Evolutionary conservation across 108 stramenopile genomes (phyloP), one percentile per base, ranked within the genome.

Genomic region (Epipyxis sp.): DNA sequence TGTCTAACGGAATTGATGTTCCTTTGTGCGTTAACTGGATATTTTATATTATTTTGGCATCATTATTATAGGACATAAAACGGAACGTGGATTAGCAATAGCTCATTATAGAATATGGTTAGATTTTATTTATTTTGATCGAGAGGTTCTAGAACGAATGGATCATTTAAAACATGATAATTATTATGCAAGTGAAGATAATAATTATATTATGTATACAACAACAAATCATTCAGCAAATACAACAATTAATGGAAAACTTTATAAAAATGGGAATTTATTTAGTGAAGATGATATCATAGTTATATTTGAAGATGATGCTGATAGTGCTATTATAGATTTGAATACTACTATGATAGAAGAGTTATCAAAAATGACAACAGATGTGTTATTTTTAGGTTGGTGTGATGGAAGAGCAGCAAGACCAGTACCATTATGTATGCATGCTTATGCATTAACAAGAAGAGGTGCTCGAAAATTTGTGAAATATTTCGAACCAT

Each of bases 91-190:
- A 65, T 37, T 65, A 29, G 35, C 25, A 32, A 32, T 16, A 32
- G 61, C 61, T 29, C 61, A 65, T 65, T 65, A 65, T 65, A 16
- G 61, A 16, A 65, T 65, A 13, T 65, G 61, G 61, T 6, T 16
- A 29, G 61, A 65, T 65, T 65, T 65, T 32, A 6, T 37, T 3
- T 65, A 13, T 65, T 3, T 65, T 3, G 61, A 65, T 25, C 13
- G 6, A 10, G 61, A 65, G 61, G 3, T 35, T 6, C 13, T 65
- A 6, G 6, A 6, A 25, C 61, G 35, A 25, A 37, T 3, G 61
- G 34, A 65, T 25, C 30, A 16, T 3, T 32, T 32, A 32, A 65
- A 65, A 32, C 20, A 37, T 6, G 61, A 65, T 10, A 6, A 10
- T 25, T 32, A 10, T 37, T 10, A 29, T 10, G 54, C 54, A 57